phyloP scores from a whole-genome alignment of 73 alveolate species.

The Symbiodinium pilosum region DNA sequence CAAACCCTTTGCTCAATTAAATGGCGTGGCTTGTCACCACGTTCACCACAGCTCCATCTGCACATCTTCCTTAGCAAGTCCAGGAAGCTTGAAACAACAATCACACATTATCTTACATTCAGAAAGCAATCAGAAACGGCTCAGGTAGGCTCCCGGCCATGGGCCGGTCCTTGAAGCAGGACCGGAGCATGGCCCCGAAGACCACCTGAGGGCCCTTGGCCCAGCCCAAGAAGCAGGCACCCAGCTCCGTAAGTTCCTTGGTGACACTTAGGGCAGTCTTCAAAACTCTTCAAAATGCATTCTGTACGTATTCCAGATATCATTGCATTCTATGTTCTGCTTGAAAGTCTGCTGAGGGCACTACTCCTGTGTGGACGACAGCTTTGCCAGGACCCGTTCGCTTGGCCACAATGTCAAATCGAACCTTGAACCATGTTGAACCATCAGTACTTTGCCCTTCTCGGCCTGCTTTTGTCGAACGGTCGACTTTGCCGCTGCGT shows the following conservation, averaged over 20 bases:
- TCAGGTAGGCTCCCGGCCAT: neutral
- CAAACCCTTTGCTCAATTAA: too few relatives aligned
- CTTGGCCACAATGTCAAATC: neutral
- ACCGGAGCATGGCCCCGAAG: conserved; percentile 14
- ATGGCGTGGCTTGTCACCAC: too few relatives aligned
- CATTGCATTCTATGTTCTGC: too few relatives aligned
- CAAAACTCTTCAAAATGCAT: too few relatives aligned
- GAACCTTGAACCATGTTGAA: neutral
- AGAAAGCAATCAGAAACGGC: too few relatives aligned
- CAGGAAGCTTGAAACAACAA: neutral
- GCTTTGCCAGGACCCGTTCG: conserved; percentile 17
- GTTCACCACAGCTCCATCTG: conserved; percentile 16
- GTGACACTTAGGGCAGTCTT: neutral
- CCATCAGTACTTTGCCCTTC: neutral
- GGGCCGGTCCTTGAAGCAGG: conserved; percentile 22
- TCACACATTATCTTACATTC: too few relatives aligned
- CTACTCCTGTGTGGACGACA: conserved; percentile 18
- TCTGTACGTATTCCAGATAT: too few relatives aligned
- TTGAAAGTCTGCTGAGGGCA: neutral
- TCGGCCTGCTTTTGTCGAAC: too few relatives aligned
- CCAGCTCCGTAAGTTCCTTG: conserved; percentile 12
- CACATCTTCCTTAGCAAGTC: neutral
- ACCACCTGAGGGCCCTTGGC: conserved; percentile 1
- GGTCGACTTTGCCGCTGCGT: neutral
- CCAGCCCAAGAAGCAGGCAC: conserved; percentile 37